Conservation (phyloP, 768 basidiomycete genomes). For the Gymnopilus dilepis region DNA sequence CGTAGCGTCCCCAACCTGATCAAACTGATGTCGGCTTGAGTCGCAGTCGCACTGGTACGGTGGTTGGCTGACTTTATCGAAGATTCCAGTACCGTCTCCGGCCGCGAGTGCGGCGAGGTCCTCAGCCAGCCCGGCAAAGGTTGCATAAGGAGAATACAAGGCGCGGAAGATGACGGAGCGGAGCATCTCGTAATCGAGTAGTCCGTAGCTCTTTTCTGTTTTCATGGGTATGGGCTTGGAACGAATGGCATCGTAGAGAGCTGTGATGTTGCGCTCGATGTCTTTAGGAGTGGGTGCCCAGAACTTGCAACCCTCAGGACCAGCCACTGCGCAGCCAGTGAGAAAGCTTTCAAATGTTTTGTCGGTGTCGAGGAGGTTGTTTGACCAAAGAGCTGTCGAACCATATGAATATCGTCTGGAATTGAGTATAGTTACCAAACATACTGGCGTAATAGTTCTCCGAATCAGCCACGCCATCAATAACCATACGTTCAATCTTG, state of each 20-base stretch:
- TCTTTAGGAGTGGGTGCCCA: slow-evolving; percentile 38
- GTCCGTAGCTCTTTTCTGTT: slow-evolving; percentile 33
- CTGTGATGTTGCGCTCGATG: slow-evolving; percentile 40
- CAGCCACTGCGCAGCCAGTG: slow-evolving; percentile 41
- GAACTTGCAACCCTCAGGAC: slow-evolving; percentile 41
- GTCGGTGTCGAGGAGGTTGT: slow-evolving; percentile 43
- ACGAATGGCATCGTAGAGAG: slow-evolving; percentile 36
- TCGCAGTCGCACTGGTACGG: background rate
- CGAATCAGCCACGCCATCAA: slow-evolving; percentile 47
- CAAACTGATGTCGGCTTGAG: slow-evolving; percentile 14
- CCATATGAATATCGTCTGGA: background rate
- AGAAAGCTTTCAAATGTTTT: slow-evolving; percentile 42
- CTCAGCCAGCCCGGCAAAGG: slow-evolving; percentile 38
- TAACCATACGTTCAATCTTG: slow-evolving; percentile 41
- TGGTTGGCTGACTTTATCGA: slow-evolving; percentile 21
- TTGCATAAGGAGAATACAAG: slow-evolving; percentile 38
- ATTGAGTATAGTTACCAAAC: background rate
- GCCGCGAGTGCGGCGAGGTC: slow-evolving; percentile 38
- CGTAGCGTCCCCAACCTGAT: slow-evolving; percentile 31
- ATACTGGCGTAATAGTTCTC: slow-evolving; percentile 45
- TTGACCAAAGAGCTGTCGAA: slow-evolving; percentile 38
- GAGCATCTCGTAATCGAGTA: slow-evolving; percentile 40
- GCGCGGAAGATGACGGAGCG: slow-evolving; percentile 34
- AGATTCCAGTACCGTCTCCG: slow-evolving; percentile 32
- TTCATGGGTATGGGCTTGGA: slow-evolving; percentile 38